Conservation (phyloP, 306 rosid species). For the Senna tora region DNA sequence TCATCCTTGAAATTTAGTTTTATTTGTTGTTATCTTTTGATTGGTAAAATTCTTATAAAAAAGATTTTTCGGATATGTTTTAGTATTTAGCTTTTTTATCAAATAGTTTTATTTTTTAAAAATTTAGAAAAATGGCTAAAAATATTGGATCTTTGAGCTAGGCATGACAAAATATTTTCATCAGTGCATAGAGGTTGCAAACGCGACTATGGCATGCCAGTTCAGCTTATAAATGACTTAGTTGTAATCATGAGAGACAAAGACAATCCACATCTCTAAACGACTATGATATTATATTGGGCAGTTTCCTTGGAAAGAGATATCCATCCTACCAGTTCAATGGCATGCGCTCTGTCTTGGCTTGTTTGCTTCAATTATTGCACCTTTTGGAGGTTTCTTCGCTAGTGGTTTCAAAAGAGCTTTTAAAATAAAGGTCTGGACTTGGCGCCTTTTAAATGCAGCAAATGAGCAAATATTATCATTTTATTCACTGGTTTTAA, state of each 20-base stretch:
- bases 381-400: conserved; percentile 99
- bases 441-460: conserved; percentile 27
- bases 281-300: conserved; percentile 24
- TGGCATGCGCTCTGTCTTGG: conserved; percentile 93
- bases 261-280: conserved; percentile 34
- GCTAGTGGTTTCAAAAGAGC: conserved; percentile 99
- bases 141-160: background rate
- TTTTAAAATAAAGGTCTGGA: conserved; percentile 85
- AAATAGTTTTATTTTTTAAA: too few species aligned
- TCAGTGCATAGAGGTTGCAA: background rate
- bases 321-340: conserved; percentile 80
- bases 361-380: conserved; percentile 92
- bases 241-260: conserved; percentile 36
- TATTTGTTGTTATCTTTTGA: too few species aligned
- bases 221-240: conserved; percentile 34
- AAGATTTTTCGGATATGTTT: too few species aligned
- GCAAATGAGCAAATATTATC: conserved; percentile 29
- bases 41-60: too few species aligned
- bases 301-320: conserved; percentile 89
- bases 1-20: too few species aligned
- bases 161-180: background rate
- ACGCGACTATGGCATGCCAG: conserved; percentile 24
- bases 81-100: too few species aligned
- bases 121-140: too few species aligned
- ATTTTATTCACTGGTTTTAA: conserved; percentile 27